phyloP scores from a whole-genome alignment of 2,329 filamentous ascomycete species.

The Karstenula rhodostoma region DNA sequence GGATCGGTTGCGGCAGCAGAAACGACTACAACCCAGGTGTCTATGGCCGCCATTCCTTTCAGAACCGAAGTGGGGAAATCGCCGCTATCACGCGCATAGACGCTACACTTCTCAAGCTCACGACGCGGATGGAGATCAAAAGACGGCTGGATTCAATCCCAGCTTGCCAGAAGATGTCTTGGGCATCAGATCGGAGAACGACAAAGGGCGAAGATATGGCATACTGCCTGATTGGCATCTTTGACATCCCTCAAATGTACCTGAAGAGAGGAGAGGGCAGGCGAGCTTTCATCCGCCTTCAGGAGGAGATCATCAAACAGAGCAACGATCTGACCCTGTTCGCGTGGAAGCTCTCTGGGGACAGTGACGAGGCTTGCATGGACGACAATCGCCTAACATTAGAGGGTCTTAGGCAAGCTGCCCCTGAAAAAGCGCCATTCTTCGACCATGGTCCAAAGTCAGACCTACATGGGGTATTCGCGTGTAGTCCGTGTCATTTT shows the following conservation, averaged over 20 bases:
- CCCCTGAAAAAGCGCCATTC: background rate
- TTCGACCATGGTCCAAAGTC: background rate
- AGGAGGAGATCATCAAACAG: constrained; percentile 21
- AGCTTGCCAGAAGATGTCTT: constrained; percentile 24
- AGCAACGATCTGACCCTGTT: constrained; percentile 14
- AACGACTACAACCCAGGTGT: background rate
- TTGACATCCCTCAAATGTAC: constrained; percentile 28
- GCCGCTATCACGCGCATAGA: background rate
- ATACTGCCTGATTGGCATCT: constrained; percentile 35
- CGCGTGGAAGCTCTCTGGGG: constrained; percentile 1
- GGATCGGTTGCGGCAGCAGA: background rate
- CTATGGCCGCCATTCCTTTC: background rate
- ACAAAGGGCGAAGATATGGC: constrained; percentile 30
- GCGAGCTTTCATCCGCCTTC: constrained; percentile 20
- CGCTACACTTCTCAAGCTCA: background rate
- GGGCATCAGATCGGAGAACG: constrained; percentile 29
- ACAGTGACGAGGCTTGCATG: background rate
- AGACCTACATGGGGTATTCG: background rate
- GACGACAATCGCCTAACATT: background rate
- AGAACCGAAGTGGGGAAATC: background rate
- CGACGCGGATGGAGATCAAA: constrained; percentile 3
- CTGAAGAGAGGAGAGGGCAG: constrained; percentile 26
- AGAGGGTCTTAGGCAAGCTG: background rate
- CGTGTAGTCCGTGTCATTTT: background rate
- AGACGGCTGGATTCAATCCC: background rate